These are phyloP conservation scores for Jaltomata sinuosa DNA, from an alignment of 257 asterid genomes.

Conservation along the genomic window DNA sequence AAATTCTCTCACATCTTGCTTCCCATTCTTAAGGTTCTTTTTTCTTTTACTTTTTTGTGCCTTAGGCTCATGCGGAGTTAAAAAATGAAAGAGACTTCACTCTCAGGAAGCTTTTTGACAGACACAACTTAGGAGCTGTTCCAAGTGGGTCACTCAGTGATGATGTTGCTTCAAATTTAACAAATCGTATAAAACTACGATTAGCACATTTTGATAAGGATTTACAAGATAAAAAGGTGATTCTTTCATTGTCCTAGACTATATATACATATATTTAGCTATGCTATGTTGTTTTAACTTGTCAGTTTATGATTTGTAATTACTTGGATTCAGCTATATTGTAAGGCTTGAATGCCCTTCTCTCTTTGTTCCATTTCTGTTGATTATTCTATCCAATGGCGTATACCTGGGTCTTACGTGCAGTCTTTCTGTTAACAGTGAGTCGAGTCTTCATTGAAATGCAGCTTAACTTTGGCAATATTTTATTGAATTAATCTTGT, in stretches of 20 bases:
- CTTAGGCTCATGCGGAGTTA: slow-evolving; percentile 50
- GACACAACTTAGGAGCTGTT: slow-evolving; percentile 66
- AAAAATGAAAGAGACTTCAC: slow-evolving; percentile 64
- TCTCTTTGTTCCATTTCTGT: background rate
- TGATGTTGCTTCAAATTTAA: slow-evolving; percentile 63
- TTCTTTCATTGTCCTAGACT: slow-evolving; percentile 4
- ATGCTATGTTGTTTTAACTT: background rate
- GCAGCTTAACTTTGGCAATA: background rate
- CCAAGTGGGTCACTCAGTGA: slow-evolving; percentile 55
- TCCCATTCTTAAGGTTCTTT: slow-evolving; percentile 9
- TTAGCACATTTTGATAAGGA: slow-evolving; percentile 47
- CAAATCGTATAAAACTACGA: slow-evolving; percentile 48
- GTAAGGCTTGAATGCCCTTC: background rate
- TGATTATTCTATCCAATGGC: background rate
- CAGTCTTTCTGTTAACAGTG: background rate
- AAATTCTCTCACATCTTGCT: slow-evolving; percentile 2
- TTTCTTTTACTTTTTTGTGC: slow-evolving; percentile 6
- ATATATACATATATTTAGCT: background rate
- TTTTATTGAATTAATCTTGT: background rate
- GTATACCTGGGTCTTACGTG: background rate
- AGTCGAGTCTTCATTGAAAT: background rate
- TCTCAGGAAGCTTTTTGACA: slow-evolving; percentile 42
- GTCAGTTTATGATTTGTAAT: background rate
- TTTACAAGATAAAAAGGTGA: slow-evolving; percentile 69
- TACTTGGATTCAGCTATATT: background rate